Base-by-base conservation (phyloP, 2,329 filamentous ascomycete species). In the Akanthomyces uredinophilus region DNA sequence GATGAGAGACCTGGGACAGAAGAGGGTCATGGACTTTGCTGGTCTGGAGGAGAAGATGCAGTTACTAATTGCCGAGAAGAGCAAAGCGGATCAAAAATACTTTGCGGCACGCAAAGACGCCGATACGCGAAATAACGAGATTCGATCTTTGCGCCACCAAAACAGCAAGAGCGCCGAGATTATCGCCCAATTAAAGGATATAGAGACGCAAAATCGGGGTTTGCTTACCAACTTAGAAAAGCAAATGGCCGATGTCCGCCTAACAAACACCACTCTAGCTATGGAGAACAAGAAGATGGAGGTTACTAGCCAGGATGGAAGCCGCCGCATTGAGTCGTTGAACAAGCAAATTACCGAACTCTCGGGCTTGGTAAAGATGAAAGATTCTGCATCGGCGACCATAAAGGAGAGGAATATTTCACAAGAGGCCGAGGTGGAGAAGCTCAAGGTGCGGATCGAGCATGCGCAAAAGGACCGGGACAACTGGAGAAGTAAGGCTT, bases 21-120 rank as follows among this genome's bases (percentile, higher is more conserved):
- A 92, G 78, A 98, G 96, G 75, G 87, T 96, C 39, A 83, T 89
- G 69, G 92, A 96, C 65, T 86, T 90, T 58, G 79, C 82, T 6
- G 81, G 83, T 4, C 79, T 92, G 71, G 93, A 98, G 76, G 92
- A 96, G 62, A 90, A 89, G 65, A 80, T 94, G 43, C 78, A 85
- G 20, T 81, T 90, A 27, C 78, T 96, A 22, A 86, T 85, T 46
- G 91, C 92, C 0, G 92, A 99, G 75, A 99, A 99, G 78, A 87
- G 89, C 66, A 98, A 97, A 75, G 94, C 94, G 1, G 95, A 99
- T 70, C 94, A 98, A 71, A 98, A 98, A 75, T 99, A 96, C 73
- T 98, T 98, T 74, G 91, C 91, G 1, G 92, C 93, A 10, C 92
- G 96, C 81, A 97, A 96, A 73, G 89, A 93, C 68, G 96, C 94